Evolutionary conservation across 2,329 filamentous ascomycete genomes (phyloP).

Genomic region (Salinomyces thailandicus): DNA sequence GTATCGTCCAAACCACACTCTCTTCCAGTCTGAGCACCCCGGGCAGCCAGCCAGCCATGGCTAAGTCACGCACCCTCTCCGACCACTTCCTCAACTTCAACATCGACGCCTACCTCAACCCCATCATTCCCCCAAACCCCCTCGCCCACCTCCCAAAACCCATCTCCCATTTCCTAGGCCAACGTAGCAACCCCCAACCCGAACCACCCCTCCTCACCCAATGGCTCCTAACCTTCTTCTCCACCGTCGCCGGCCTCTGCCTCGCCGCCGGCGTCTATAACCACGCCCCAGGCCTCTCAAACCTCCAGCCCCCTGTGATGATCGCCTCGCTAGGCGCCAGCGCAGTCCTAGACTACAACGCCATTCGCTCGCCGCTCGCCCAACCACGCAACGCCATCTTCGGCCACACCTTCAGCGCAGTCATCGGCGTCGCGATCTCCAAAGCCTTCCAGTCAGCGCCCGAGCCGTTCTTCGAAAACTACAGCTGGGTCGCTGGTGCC

Average conservation of each 20-base stretch:
- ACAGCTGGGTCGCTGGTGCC: slow-evolving; percentile 37
- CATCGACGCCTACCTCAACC: slow-evolving; percentile 68
- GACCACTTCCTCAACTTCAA: slow-evolving; percentile 47
- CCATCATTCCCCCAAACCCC: slow-evolving; percentile 54
- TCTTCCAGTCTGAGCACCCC: no score
- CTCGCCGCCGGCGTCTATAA: slow-evolving; percentile 34
- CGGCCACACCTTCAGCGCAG: slow-evolving; percentile 36
- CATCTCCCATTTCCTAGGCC: slow-evolving; percentile 55
- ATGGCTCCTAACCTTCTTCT: slow-evolving; percentile 34
- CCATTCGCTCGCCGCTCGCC: slow-evolving; percentile 36
- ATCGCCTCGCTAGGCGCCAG: slow-evolving; percentile 37
- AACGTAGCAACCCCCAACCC: slow-evolving; percentile 27
- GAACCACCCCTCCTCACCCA: slow-evolving; percentile 34
- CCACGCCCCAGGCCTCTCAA: slow-evolving; percentile 28
- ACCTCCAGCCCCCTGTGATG: slow-evolving; percentile 32
- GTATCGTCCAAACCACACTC: no score
- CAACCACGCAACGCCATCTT: slow-evolving; percentile 38
- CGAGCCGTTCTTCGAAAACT: slow-evolving; percentile 25
- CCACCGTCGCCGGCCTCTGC: slow-evolving; percentile 35
- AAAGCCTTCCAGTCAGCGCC: slow-evolving; percentile 35
- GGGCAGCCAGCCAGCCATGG: no score
- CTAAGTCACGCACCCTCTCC: not conserved
- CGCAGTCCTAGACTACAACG: slow-evolving; percentile 39
- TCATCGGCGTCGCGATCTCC: slow-evolving; percentile 35
- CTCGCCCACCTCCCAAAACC: slow-evolving; percentile 54